Percentiles rank a stretch among this genome's conserved stretches.
Evolutionary conservation across 2,329 filamentous ascomycete genomes (phyloP).

Genomic region (Aciculosporium take): DNA sequence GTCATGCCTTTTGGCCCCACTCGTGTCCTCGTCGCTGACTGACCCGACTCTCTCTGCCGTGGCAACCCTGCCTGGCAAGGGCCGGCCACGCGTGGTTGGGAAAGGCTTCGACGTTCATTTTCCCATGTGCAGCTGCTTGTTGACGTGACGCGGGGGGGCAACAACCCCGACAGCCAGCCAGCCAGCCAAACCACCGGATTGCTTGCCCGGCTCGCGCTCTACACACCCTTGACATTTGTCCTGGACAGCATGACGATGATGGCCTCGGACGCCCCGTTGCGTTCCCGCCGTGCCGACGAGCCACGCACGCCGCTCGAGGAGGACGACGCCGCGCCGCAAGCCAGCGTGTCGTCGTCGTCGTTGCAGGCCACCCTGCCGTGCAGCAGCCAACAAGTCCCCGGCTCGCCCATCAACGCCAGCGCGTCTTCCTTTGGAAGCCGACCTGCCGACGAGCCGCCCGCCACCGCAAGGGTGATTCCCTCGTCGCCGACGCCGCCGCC

Average conservation of each 20-base stretch:
- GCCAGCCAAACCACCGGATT: neutral
- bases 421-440: conserved; percentile 38
- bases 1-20: too few species aligned
- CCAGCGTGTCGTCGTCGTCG: conserved; percentile 14
- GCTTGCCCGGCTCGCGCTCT: too few species aligned
- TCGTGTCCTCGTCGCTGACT: too few species aligned
- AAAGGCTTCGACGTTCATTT: too few species aligned
- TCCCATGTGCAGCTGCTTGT: too few species aligned
- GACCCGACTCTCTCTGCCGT: too few species aligned
- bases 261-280: conserved; percentile 22
- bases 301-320: conserved; percentile 19
- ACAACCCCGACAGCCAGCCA: too few species aligned
- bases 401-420: conserved; percentile 35
- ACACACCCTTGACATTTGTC: too few species aligned
- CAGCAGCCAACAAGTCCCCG: conserved; percentile 42
- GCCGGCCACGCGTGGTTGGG: too few species aligned
- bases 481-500: conserved; percentile 45
- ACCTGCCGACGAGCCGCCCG: conserved; percentile 30
- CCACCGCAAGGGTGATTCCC: conserved; percentile 33
- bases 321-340: conserved; percentile 15
- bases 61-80: too few species aligned
- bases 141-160: too few species aligned
- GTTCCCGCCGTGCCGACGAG: conserved; percentile 19
- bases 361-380: conserved; percentile 43
- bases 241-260: too few species aligned